These are phyloP conservation scores for Chalciporus chontae DNA, from an alignment of 768 basidiomycete species.

Conservation along the genomic window DNA sequence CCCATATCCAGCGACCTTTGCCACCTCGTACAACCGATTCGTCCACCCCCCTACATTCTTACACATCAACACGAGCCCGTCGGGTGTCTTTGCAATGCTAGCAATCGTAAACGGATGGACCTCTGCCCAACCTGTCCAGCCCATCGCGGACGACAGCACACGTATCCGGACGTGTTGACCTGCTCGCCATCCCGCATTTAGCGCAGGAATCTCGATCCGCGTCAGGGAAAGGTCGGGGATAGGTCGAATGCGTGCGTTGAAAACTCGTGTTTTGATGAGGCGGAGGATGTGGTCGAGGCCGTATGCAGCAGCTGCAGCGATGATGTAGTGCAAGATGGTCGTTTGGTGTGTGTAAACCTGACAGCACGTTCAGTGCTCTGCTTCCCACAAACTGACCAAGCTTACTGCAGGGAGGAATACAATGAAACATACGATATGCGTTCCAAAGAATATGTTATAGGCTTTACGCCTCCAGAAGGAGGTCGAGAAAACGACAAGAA, in stretches of 20 bases:
- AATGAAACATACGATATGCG: slow-evolving; percentile 42
- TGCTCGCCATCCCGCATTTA: slow-evolving; percentile 53
- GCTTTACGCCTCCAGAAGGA: slow-evolving; percentile 38
- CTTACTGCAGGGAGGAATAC: slow-evolving; percentile 38
- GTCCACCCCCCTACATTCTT: slow-evolving; percentile 55
- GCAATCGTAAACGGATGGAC: slow-evolving; percentile 55
- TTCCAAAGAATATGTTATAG: slow-evolving; percentile 43
- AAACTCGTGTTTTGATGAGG: slow-evolving; percentile 44
- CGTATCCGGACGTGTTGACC: slow-evolving; percentile 60
- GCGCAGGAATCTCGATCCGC: slow-evolving; percentile 40
- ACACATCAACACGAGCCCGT: slow-evolving; percentile 47
- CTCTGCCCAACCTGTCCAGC: slow-evolving; percentile 39
- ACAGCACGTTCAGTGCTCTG: slow-evolving; percentile 12
- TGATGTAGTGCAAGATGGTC: slow-evolving; percentile 38
- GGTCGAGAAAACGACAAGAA: slow-evolving; percentile 39
- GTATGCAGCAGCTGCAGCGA: slow-evolving; percentile 39
- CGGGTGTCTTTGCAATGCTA: slow-evolving; percentile 36
- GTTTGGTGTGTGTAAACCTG: slow-evolving; percentile 26
- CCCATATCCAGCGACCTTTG: slow-evolving; percentile 35
- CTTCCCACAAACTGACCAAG: neutral
- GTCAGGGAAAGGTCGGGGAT: slow-evolving; percentile 46
- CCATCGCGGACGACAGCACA: slow-evolving; percentile 39
- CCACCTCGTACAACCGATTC: slow-evolving; percentile 37
- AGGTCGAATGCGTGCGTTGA: slow-evolving; percentile 41
- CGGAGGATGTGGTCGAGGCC: slow-evolving; percentile 44